A percentile compares a stretch with the other conserved stretches of the same genome.
These are phyloP conservation scores for Sanghuangporus weigelae DNA, from an alignment of 1,284 basidiomycete genomes.

Conservation along the genomic window DNA sequence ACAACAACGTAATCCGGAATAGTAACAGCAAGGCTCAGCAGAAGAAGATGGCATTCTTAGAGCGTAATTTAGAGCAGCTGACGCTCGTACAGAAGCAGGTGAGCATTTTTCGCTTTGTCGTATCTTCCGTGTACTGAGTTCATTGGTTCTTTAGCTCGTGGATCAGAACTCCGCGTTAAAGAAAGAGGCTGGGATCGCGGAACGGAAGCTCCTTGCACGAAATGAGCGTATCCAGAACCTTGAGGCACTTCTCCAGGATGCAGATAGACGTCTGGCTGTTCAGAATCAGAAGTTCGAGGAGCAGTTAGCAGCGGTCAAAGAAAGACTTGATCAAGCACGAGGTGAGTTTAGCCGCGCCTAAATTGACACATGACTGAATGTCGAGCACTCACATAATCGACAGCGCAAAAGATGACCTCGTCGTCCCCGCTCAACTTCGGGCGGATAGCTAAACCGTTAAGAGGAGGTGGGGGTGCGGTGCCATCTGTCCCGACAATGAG, in stretches of 20 bases:
- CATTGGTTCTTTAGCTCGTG: constrained; percentile 63
- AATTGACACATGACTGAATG: constrained; percentile 5
- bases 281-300: constrained; percentile 97
- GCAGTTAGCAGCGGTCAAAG: constrained; percentile 87
- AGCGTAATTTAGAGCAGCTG: constrained; percentile 94
- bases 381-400: background rate
- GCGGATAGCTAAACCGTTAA: constrained; percentile 93
- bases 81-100: constrained; percentile 97
- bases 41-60: constrained; percentile 99
- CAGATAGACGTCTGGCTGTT: constrained; percentile 83
- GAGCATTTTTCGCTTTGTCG: constrained; percentile 7
- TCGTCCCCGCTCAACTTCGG: constrained; percentile 78
- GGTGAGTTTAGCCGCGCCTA: constrained; percentile 46
- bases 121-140: constrained; percentile 17
- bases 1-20: constrained; percentile 96
- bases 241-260: constrained; percentile 88
- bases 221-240: constrained; percentile 98
- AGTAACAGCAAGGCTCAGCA: constrained; percentile 98
- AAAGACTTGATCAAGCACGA: constrained; percentile 87
- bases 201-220: constrained; percentile 91
- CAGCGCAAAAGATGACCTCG: constrained; percentile 74
- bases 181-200: constrained; percentile 96
- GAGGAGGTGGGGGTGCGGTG: constrained; percentile 78
- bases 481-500: constrained; percentile 34
- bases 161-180: constrained; percentile 98